A percentile compares a stretch with the other conserved stretches of the same genome.
Evolutionary conservation across 495 filamentous ascomycete genomes (phyloP).

Genomic region (Hypoxylon fragiforme): DNA sequence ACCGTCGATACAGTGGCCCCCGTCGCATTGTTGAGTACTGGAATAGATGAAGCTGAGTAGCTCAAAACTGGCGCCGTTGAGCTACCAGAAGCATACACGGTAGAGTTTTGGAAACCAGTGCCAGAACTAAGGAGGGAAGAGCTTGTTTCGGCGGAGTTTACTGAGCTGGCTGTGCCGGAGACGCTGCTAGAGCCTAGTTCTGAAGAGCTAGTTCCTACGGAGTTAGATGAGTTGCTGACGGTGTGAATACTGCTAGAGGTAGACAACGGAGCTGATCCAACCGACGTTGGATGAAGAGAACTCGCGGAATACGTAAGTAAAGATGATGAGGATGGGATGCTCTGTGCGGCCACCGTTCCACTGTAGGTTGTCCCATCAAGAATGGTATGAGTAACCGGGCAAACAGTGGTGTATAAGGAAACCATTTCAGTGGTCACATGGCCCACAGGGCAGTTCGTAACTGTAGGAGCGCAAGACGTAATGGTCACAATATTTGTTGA

Average conservation of each 20-base stretch:
- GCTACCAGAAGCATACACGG: constrained; percentile 1
- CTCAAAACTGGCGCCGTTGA: neutral
- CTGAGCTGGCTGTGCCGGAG: neutral
- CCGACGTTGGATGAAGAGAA: constrained; percentile 1
- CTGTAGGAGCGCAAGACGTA: constrained; percentile 56
- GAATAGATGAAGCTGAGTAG: constrained; percentile 39
- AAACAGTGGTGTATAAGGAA: constrained; percentile 47
- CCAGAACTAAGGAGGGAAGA: constrained; percentile 20
- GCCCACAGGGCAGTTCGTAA: constrained; percentile 60
- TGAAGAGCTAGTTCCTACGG: constrained; percentile 2
- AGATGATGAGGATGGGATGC: neutral
- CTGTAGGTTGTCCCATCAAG: constrained; percentile 37
- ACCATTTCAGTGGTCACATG: constrained; percentile 41
- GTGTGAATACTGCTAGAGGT: constrained; percentile 2
- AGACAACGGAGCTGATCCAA: constrained; percentile 7
- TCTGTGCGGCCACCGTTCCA: constrained; percentile 5
- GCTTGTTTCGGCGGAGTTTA: constrained; percentile 10
- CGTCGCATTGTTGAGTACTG: constrained; percentile 36
- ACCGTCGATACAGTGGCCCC: constrained; percentile 61
- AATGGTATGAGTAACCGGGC: constrained; percentile 45
- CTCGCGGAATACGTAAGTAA: constrained; percentile 3
- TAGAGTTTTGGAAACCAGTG: constrained; percentile 17
- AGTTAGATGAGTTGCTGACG: neutral
- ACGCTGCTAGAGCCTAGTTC: neutral
- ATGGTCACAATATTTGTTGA: constrained; percentile 47